Percentiles rank a stretch among this genome's conserved stretches.
These are phyloP conservation scores for Endocarpon pusillum DNA, from an alignment of 495 filamentous ascomycete species.

Conservation along the genomic window DNA sequence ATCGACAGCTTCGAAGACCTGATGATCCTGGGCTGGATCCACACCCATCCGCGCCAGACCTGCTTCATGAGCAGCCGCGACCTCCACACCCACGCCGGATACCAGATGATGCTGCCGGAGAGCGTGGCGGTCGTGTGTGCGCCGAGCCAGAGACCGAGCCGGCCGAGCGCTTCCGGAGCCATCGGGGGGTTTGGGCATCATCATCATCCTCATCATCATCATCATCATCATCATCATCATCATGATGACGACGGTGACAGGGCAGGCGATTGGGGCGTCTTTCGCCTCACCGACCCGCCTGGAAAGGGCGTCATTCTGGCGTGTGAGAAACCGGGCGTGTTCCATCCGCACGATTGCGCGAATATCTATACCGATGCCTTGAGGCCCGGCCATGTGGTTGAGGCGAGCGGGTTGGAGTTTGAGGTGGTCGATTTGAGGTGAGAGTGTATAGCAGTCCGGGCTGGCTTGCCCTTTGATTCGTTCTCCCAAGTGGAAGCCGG, in stretches of 20 bases:
- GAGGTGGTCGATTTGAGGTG: slow-evolving; percentile 64
- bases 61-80: slow-evolving; percentile 96
- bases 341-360: slow-evolving; percentile 51
- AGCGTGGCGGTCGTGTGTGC: slow-evolving; percentile 95
- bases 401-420: slow-evolving; percentile 55
- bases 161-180: too few species aligned
- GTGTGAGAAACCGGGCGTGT: slow-evolving; percentile 59
- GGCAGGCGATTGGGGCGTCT: slow-evolving; percentile 60
- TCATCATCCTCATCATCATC: too few species aligned
- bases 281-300: slow-evolving; percentile 83
- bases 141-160: slow-evolving; percentile 57
- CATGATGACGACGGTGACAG: not conserved
- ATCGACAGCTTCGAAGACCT: slow-evolving; percentile 71
- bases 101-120: slow-evolving; percentile 87
- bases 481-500: too few species aligned
- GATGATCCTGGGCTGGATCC: slow-evolving; percentile 91
- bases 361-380: slow-evolving; percentile 68
- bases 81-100: slow-evolving; percentile 80
- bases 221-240: too few species aligned
- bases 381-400: slow-evolving; percentile 71
- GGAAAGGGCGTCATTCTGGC: slow-evolving; percentile 63
- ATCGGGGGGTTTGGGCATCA: too few species aligned
- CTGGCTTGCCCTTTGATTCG: too few species aligned
- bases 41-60: slow-evolving; percentile 90
- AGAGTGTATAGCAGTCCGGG: too few species aligned